Percentiles rank a stretch among this genome's conserved stretches.
Evolutionary conservation across 2,329 filamentous ascomycete species (phyloP).

Genomic region (Fusarium coffeatum): DNA sequence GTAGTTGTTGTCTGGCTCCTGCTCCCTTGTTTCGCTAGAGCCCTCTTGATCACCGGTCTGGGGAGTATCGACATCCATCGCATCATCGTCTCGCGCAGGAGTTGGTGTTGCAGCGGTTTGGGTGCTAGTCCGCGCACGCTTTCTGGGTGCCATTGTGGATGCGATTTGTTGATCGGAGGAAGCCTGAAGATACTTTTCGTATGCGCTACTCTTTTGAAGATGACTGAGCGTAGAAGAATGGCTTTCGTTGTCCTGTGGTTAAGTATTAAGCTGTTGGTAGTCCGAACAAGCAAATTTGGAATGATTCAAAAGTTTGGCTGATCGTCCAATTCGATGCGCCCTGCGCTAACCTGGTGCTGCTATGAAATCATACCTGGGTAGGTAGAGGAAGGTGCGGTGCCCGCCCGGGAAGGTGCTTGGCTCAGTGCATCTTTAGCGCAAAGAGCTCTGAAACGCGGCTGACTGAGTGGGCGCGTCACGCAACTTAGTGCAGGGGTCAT

Average conservation of each 20-base stretch:
- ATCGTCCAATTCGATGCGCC: constrained; percentile 5
- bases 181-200: not conserved
- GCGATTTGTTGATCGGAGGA: not conserved
- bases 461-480: constrained; percentile 35
- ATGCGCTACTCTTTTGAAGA: not conserved
- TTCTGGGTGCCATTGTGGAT: constrained; percentile 73
- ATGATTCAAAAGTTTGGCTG: constrained; percentile 10
- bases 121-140: constrained; percentile 69
- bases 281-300: constrained; percentile 16
- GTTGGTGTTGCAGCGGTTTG: constrained; percentile 69
- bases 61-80: constrained; percentile 70
- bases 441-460: constrained; percentile 25
- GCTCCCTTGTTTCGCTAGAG: constrained; percentile 36
- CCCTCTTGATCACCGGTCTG: constrained; percentile 62
- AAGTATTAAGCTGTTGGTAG: not conserved
- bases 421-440: constrained; percentile 20
- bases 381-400: not conserved
- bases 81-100: constrained; percentile 66
- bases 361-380: constrained; percentile 31
- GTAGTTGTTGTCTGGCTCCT: constrained; percentile 39
- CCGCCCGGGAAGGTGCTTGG: not conserved
- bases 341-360: not conserved
- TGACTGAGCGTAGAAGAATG: not conserved
- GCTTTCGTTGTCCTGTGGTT: not conserved
- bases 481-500: constrained; percentile 15